Percentiles rank a stretch among this genome's conserved stretches.
Conservation (phyloP, 2,329 filamentous ascomycete species). For the Colletotrichum sp. region DNA sequence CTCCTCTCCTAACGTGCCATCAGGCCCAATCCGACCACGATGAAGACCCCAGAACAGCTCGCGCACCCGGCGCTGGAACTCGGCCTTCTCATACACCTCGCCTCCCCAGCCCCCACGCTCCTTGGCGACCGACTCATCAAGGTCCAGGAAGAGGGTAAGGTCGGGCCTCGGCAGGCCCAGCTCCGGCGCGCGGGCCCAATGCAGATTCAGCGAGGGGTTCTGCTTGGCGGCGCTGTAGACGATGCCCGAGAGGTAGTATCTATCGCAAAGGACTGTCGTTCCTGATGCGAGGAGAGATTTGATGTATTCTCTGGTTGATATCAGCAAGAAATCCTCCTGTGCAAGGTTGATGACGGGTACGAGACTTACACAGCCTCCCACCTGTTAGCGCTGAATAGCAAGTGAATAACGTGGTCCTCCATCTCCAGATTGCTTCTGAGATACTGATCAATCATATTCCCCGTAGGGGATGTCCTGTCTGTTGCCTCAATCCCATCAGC, state of each 20-base stretch:
- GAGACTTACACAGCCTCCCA: conserved; percentile 72
- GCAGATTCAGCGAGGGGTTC: conserved; percentile 70
- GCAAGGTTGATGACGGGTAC: background rate
- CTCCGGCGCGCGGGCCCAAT: conserved; percentile 86
- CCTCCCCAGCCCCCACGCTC: conserved; percentile 84
- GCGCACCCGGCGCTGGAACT: conserved; percentile 82
- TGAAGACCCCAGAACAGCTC: conserved; percentile 70
- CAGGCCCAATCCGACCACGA: conserved; percentile 46
- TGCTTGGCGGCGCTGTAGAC: conserved; percentile 92
- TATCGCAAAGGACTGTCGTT: conserved; percentile 81
- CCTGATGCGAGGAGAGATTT: conserved; percentile 63
- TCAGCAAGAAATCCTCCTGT: background rate
- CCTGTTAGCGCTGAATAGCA: conserved; percentile 88
- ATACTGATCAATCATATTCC: conserved; percentile 85
- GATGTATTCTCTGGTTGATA: conserved; percentile 52
- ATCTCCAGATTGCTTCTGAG: conserved; percentile 74
- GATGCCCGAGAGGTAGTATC: conserved; percentile 94
- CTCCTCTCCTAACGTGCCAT: conserved; percentile 26
- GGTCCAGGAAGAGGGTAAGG: conserved; percentile 84
- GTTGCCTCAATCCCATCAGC: background rate
- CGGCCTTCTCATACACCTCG: conserved; percentile 86
- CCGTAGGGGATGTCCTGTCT: conserved; percentile 86
- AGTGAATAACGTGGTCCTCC: conserved; percentile 88
- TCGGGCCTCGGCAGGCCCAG: conserved; percentile 88
- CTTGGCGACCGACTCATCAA: conserved; percentile 74